Conservation (phyloP, 2,329 filamentous ascomycete species). For the Colletotrichum salicis region DNA sequence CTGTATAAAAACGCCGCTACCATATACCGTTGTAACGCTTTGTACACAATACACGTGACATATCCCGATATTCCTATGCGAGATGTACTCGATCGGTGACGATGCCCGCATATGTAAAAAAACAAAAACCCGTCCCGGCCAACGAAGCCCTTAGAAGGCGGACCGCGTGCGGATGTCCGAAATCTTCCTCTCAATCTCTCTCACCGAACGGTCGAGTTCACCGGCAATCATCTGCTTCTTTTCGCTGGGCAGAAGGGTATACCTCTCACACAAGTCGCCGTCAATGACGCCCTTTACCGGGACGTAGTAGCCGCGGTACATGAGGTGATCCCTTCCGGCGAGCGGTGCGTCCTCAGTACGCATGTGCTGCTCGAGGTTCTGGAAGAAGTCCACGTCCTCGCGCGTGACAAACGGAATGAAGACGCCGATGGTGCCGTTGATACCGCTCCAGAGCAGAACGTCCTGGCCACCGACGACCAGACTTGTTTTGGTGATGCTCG, state of each 20-base stretch:
- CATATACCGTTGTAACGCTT: conserved; percentile 26
- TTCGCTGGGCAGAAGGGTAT: conserved; percentile 82
- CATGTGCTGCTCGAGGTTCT: conserved; percentile 89
- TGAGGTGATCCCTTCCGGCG: conserved; percentile 92
- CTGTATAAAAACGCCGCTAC: conserved; percentile 32
- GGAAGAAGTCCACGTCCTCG: conserved; percentile 98
- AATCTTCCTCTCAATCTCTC: conserved; percentile 97
- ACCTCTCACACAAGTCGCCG: conserved; percentile 94
- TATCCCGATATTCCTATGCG: neutral
- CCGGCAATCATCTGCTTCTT: conserved; percentile 96
- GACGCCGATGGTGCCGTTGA: conserved; percentile 94
- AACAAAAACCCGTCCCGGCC: neutral
- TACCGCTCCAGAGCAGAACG: conserved; percentile 89
- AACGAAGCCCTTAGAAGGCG: conserved; percentile 58
- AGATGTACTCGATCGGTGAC: neutral
- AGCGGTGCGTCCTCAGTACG: conserved; percentile 87
- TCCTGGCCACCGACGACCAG: conserved; percentile 93
- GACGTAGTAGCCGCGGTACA: conserved; percentile 95
- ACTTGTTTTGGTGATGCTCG: conserved; percentile 87
- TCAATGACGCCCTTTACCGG: conserved; percentile 98
- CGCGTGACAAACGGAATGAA: conserved; percentile 91
- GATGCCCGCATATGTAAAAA: neutral
- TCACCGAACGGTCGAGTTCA: conserved; percentile 88
- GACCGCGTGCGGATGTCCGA: conserved; percentile 72
- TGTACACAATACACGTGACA: conserved; percentile 27